Base-by-base conservation (phyloP, 176 grass and related monocot genomes). In the Juncus inflexus region DNA sequence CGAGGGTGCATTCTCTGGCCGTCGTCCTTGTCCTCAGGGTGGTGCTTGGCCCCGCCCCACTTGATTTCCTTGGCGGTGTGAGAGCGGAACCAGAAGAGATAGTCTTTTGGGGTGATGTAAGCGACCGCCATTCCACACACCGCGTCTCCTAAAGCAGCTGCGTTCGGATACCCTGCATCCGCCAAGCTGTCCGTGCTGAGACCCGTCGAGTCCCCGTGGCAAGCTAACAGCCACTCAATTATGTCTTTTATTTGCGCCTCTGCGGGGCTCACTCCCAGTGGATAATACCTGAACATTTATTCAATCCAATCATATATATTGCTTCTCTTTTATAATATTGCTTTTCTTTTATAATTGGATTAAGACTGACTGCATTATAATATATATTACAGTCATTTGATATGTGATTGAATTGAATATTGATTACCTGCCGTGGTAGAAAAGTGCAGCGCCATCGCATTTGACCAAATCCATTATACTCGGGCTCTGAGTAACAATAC, bases 401-500 rank as follows among this genome's bases (percentile, higher is more conserved):
- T 28, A 28, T 28, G 43, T 47, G 43, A 47, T 28, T 28, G 19
- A 28, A 28, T 28, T 47, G 43, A 47, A 47, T 6, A 6, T 5
- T 47, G 9, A 47, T 47, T 58, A 58, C 67, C 83, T 91, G 65
- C 94, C 88, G 38, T 82, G 77, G 70, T 92, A 86, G 79, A 72
- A 86, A 8, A 99, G 74, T 6, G 94, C 94, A 39, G 94, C 85
- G 13, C 94, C 94, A 45, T 99, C 94, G 16, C 94, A 99, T 85
- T 92, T 99, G 54, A 99, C 94, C 40, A 99, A 81, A 76, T 99
- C 94, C 88, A 92, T 99, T 40, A 89, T 99, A 77, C 94, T 99
- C 15, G 94, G 94, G 47, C 85, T 99, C 80, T 99, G 94, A 1
- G 82, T 99, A 76, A 92, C 85, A 16, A 99, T 99, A 15, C 94